Percentiles rank a stretch among this genome's conserved stretches.
phyloP scores from a whole-genome alignment of 345 rosid species.

The Eutrema yunnanense region DNA sequence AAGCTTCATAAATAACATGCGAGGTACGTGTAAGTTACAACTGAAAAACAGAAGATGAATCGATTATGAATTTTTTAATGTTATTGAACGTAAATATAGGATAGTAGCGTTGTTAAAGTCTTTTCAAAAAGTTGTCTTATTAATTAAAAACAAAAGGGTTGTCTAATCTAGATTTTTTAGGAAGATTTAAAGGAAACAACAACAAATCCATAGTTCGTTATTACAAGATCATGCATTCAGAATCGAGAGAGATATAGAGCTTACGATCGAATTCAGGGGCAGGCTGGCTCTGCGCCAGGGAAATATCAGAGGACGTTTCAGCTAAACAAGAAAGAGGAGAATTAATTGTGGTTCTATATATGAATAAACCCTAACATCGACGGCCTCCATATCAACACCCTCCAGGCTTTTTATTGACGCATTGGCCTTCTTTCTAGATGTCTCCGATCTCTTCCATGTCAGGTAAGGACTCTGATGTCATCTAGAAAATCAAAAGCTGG shows the following conservation, averaged over 20 bases:
- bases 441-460: slow-evolving; percentile 46
- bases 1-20: too few relatives aligned
- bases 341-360: neutral
- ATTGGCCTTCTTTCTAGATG: slow-evolving; percentile 37
- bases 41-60: too few relatives aligned
- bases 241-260: neutral
- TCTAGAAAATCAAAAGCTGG: too few relatives aligned
- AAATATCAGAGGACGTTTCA: neutral
- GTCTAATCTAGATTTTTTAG: too few relatives aligned
- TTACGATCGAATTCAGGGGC: slow-evolving; percentile 4
- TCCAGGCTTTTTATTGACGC: slow-evolving; percentile 52
- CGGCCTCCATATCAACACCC: slow-evolving; percentile 45
- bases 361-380: slow-evolving; percentile 27
- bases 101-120: too few relatives aligned
- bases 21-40: too few relatives aligned
- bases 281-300: neutral
- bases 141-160: too few relatives aligned
- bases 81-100: too few relatives aligned
- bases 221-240: neutral
- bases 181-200: too few relatives aligned
- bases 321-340: slow-evolving; percentile 9
- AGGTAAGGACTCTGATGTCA: slow-evolving; percentile 7
- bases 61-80: too few relatives aligned
- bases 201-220: too few relatives aligned
- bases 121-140: too few relatives aligned